Conservation (phyloP, 495 filamentous ascomycete genomes). For the Penicillium arizonense region DNA sequence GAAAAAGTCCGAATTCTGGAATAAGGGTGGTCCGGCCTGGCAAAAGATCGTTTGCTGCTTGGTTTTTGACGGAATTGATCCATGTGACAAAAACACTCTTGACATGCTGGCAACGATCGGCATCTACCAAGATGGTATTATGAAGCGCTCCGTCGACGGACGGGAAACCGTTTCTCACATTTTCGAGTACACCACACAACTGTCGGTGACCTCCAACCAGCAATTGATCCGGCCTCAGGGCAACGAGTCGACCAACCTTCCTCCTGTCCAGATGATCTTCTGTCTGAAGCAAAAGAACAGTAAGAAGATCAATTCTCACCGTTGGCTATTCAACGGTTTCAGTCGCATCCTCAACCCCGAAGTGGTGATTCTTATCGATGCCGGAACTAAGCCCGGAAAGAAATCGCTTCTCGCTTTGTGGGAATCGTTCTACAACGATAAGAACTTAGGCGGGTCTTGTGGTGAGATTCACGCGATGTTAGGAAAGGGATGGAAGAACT, state of each 20-base stretch:
- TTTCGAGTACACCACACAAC: slow-evolving; percentile 98
- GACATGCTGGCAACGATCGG: slow-evolving; percentile 93
- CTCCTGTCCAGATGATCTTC: slow-evolving; percentile 97
- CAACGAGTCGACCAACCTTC: slow-evolving; percentile 77
- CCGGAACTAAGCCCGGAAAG: slow-evolving; percentile 89
- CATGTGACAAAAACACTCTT: slow-evolving; percentile 92
- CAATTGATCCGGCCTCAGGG: slow-evolving; percentile 90
- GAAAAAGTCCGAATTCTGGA: slow-evolving; percentile 99
- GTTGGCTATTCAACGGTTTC: slow-evolving; percentile 98
- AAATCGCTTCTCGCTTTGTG: slow-evolving; percentile 91
- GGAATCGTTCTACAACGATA: slow-evolving; percentile 99
- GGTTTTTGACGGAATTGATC: slow-evolving; percentile 96
- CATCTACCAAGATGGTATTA: slow-evolving; percentile 94
- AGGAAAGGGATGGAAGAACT: slow-evolving; percentile 82
- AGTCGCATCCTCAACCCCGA: slow-evolving; percentile 95
- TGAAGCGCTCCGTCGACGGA: slow-evolving; percentile 97
- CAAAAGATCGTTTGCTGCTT: slow-evolving; percentile 97
- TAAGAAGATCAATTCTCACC: slow-evolving; percentile 99
- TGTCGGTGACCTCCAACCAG: slow-evolving; percentile 94
- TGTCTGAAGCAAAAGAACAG: slow-evolving; percentile 98
- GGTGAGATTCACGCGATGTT: slow-evolving; percentile 99
- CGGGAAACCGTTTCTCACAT: slow-evolving; percentile 94
- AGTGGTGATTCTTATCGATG: slow-evolving; percentile 93
- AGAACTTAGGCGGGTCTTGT: slow-evolving; percentile 94
- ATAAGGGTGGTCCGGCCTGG: slow-evolving; percentile 97